Evolutionary conservation across 2,329 filamentous ascomycete species (phyloP).

Genomic region (Cryoendolithus antarcticus): DNA sequence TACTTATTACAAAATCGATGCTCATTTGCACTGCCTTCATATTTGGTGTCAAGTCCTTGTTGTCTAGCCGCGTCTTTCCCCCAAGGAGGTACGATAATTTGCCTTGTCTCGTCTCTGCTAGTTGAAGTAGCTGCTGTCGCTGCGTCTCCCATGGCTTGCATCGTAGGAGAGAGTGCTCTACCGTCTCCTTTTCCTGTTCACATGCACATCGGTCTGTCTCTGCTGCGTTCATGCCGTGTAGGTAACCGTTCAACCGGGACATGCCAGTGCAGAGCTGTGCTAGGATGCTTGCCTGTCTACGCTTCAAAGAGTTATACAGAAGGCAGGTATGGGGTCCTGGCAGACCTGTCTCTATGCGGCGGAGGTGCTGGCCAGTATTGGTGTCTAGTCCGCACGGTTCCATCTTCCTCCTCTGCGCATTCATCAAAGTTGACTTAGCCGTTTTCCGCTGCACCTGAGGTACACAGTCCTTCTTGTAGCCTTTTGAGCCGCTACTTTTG

Average conservation of each 20-base stretch:
- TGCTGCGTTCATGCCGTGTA: slow-evolving; percentile 2
- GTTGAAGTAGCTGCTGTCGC: not conserved
- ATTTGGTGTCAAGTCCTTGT: slow-evolving; percentile 1
- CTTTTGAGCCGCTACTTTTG: slow-evolving; percentile 1
- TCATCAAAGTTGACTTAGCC: not conserved
- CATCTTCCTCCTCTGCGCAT: not conserved
- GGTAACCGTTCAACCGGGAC: slow-evolving; percentile 1
- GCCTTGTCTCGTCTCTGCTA: not conserved
- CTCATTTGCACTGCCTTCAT: slow-evolving; percentile 1
- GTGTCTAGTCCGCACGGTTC: not conserved
- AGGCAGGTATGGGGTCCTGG: slow-evolving; percentile 1
- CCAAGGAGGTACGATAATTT: not conserved
- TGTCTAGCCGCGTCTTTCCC: not conserved
- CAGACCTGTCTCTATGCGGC: slow-evolving; percentile 1
- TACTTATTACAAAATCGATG: not conserved
- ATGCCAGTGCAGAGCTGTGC: slow-evolving; percentile 1
- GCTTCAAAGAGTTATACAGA: slow-evolving; percentile 1
- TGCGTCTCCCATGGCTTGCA: not conserved
- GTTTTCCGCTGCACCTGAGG: not conserved
- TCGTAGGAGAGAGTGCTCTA: slow-evolving; percentile 1
- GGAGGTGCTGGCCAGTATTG: not conserved
- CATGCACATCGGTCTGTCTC: slow-evolving; percentile 1
- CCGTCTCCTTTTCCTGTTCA: slow-evolving; percentile 1
- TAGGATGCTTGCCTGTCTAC: not conserved
- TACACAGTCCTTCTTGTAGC: not conserved